Percentiles rank a stretch among this genome's conserved stretches.
These are phyloP conservation scores for Fonsecaea multimorphosa DNA, from an alignment of 2,329 filamentous ascomycete species.

Conservation along the genomic window DNA sequence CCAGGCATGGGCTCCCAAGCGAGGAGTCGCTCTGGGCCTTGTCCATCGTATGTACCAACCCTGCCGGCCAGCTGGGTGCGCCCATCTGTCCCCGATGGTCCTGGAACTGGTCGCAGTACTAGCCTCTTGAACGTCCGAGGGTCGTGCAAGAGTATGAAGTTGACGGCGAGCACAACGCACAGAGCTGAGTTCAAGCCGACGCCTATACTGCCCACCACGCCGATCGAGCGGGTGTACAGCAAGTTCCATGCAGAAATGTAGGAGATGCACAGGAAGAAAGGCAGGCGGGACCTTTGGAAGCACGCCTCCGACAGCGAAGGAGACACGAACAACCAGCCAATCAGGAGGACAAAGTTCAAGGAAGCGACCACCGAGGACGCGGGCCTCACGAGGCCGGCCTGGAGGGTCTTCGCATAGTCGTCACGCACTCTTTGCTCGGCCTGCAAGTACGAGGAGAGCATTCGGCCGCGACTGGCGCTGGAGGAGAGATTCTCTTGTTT, in stretches of 20 bases:
- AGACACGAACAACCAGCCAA: slow-evolving; percentile 5
- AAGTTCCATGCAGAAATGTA: slow-evolving; percentile 8
- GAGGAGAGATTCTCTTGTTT: background rate
- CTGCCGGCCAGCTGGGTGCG: background rate
- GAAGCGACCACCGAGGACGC: slow-evolving; percentile 6
- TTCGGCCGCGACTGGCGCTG: background rate
- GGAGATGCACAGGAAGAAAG: slow-evolving; percentile 6
- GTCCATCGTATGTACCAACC: background rate
- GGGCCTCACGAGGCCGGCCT: slow-evolving; percentile 1
- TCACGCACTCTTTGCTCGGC: slow-evolving; percentile 7
- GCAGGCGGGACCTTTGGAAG: slow-evolving; percentile 1
- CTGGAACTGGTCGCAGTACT: background rate
- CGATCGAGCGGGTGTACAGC: slow-evolving; percentile 5
- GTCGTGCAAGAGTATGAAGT: slow-evolving; percentile 13
- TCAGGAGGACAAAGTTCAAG: slow-evolving; percentile 11
- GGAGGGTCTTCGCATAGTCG: background rate
- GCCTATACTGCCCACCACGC: slow-evolving; percentile 11
- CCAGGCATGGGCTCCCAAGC: slow-evolving; percentile 9
- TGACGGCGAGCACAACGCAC: slow-evolving; percentile 4
- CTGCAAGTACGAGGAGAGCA: background rate
- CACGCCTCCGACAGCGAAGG: slow-evolving; percentile 1
- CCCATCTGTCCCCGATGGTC: background rate
- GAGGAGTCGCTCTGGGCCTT: background rate
- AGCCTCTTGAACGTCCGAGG: slow-evolving; percentile 8
- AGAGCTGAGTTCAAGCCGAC: slow-evolving; percentile 9